phyloP scores from a whole-genome alignment of 495 filamentous ascomycete genomes.

The Opeltia flavorubescens region DNA sequence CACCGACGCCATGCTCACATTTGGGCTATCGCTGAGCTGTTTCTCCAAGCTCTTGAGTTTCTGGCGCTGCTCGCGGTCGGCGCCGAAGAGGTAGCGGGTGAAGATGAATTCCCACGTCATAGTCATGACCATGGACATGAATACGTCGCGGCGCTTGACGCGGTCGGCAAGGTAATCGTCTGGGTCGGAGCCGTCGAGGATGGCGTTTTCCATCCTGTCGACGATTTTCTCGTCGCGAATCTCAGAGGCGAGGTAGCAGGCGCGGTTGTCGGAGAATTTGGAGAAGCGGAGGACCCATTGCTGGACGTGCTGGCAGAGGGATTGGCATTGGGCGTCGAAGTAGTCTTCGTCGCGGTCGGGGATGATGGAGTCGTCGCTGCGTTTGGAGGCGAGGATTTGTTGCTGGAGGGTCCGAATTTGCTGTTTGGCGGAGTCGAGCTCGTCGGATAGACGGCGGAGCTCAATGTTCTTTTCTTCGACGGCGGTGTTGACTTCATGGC shows the following conservation, averaged over 20 bases:
- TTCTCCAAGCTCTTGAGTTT: conserved; percentile 92
- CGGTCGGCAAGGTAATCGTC: conserved; percentile 76
- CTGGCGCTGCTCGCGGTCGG: conserved; percentile 93
- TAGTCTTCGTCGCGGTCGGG: conserved; percentile 77
- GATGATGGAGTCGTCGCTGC: conserved; percentile 49
- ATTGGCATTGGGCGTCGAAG: conserved; percentile 86
- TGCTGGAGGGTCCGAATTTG: conserved; percentile 70
- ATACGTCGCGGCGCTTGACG: conserved; percentile 73
- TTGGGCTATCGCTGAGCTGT: conserved; percentile 58
- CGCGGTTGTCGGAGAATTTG: conserved; percentile 80
- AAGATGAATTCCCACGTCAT: conserved; percentile 99
- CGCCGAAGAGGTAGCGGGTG: conserved; percentile 91
- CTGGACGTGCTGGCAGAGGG: conserved; percentile 84
- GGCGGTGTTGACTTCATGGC: conserved; percentile 43
- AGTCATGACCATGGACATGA: conserved; percentile 94
- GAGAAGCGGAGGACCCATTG: conserved; percentile 95
- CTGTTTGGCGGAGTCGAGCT: conserved; percentile 63
- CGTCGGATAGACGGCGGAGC: conserved; percentile 57
- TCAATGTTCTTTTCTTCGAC: conserved; percentile 64
- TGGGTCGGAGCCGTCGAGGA: conserved; percentile 85
- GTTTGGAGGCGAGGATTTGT: conserved; percentile 57
- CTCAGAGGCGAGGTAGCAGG: conserved; percentile 66
- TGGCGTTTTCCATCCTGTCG: conserved; percentile 81
- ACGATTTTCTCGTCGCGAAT: conserved; percentile 74
- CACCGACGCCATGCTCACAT: conserved; percentile 61